Evolutionary conservation across 2,329 filamentous ascomycete genomes (phyloP), one percentile per base, ranked within the genome.

Genomic region (Helotiales sp.): DNA sequence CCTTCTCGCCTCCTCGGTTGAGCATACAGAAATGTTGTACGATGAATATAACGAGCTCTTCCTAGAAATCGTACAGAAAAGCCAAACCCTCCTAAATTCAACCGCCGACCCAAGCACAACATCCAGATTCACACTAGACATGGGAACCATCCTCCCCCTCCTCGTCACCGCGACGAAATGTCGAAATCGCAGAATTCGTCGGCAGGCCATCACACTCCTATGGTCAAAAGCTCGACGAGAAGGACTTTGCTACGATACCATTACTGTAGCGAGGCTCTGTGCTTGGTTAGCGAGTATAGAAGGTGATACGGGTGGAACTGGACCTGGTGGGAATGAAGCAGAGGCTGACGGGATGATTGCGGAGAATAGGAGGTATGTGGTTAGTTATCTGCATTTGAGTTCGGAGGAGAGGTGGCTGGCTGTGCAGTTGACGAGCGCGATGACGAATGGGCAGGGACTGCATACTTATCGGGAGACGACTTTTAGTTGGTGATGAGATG

Each of bases 211-310:
- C 47, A 58, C 64, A 29, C 54, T 70, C 3, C 55, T 70, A 17
- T 70, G 68, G 68, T 67, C 63, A 5, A 69, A 69, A 60, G 66
- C 68, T 31, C 60, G 68, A n/a, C 56, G 68, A 42, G 68, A 70
- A 61, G 68, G 68, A 25, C 54, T 70, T 10, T 69, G 68, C 50
- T 70, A 68, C 36, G 68, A 70, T 51, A 69, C 68, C 1, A 69
- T 70, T 40, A 66, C 64, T 2, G 66, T 69, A 17, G 68, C 68
- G 49, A 60, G 68, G 19, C 59, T 70, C 5, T 69, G 67, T 58
- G 67, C 68, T n/a, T 70, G 68, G 68, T 54, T 70, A 34, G 63
- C 64, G 25, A 68, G 64, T 54, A 69, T 70, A 44, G 68, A 70
- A 49, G 66, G 65, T n/a, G 67, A 70, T 55, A n/a, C n/a, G n/a